Conservation (phyloP, 192 early-diverging fungal species). For the Entomortierella lignicola region DNA sequence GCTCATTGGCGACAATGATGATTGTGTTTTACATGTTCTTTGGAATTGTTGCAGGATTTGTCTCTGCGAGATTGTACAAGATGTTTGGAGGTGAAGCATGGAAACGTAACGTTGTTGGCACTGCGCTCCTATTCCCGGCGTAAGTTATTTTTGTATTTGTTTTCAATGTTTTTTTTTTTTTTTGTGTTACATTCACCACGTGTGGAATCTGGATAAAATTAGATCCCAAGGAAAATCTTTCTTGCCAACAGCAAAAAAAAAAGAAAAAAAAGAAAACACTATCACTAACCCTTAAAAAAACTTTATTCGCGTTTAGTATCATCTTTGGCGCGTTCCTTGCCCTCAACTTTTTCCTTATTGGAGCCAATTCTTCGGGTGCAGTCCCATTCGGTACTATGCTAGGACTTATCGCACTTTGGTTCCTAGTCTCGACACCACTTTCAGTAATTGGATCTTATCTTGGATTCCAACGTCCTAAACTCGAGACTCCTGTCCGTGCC, state of each 20-base stretch:
- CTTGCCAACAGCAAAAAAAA: background rate
- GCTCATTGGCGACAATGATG: conserved; percentile 94
- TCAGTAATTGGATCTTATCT: conserved; percentile 80
- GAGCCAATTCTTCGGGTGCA: conserved; percentile 84
- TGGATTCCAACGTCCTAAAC: conserved; percentile 74
- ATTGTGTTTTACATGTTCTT: conserved; percentile 93
- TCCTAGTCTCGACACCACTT: conserved; percentile 84
- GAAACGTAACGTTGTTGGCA: conserved; percentile 85
- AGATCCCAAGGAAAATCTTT: background rate
- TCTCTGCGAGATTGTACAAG: conserved; percentile 91
- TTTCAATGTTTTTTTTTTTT: too few species aligned
- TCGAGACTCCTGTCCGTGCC: conserved; percentile 84
- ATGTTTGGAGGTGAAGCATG: conserved; percentile 93
- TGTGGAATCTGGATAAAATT: background rate
- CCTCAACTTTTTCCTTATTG: conserved; percentile 90
- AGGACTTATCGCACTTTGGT: conserved; percentile 85
- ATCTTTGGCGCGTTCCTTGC: conserved; percentile 70
- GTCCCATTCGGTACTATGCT: conserved; percentile 91
- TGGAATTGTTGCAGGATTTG: conserved; percentile 88
- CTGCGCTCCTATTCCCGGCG: conserved; percentile 84
- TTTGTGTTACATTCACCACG: background rate
- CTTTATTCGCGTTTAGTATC: conserved; percentile 42
- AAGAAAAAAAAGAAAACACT: background rate
- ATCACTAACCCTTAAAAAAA: background rate
- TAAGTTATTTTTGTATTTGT: conserved; percentile 48